Evolutionary conservation across 2,329 filamentous ascomycete genomes (phyloP).

Genomic region (Thelonectria olida): DNA sequence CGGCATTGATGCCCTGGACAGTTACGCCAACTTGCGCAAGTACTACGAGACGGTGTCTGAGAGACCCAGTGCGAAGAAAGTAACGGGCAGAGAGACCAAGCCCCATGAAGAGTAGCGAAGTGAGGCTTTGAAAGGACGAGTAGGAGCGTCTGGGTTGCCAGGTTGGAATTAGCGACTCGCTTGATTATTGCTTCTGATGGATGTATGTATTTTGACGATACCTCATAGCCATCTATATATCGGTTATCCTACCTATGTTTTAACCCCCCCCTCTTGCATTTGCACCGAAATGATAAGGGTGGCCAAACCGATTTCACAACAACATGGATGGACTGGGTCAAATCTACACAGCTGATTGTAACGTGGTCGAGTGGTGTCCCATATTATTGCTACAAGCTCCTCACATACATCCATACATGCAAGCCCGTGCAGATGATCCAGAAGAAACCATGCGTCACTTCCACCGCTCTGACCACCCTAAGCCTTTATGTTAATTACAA

Average conservation of each 20-base stretch:
- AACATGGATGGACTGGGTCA: too few relatives aligned
- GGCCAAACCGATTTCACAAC: too few relatives aligned
- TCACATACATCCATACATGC: background rate
- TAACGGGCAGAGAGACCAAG: constrained; percentile 27
- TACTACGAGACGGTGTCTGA: constrained; percentile 49
- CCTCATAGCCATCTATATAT: background rate
- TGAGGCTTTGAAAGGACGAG: background rate
- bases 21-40: constrained; percentile 41
- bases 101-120: background rate
- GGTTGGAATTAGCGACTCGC: background rate
- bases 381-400: background rate
- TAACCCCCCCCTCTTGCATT: too few relatives aligned
- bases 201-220: background rate
- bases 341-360: too few relatives aligned
- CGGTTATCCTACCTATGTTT: background rate
- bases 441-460: background rate
- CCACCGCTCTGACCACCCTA: background rate
- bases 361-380: background rate
- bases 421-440: background rate
- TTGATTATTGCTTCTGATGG: background rate
- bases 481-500: background rate
- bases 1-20: constrained; percentile 44
- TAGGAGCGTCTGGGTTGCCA: background rate
- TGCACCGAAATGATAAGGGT: too few relatives aligned
- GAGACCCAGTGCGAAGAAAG: constrained; percentile 35